Conservation (phyloP, 1,284 basidiomycete genomes). For the Ceratobasidium sp. region DNA sequence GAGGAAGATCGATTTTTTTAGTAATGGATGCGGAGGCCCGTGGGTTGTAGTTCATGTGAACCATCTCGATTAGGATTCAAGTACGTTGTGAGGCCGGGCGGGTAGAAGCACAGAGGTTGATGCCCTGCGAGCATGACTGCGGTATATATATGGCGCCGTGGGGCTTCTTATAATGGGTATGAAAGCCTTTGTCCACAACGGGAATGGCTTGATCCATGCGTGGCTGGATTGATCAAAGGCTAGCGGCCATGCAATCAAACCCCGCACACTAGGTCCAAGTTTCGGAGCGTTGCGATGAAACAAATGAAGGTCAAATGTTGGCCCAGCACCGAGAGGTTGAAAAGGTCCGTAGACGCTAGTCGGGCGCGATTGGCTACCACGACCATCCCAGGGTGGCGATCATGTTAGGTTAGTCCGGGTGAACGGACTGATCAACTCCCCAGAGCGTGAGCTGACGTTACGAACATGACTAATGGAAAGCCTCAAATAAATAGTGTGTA, state of each 20-base stretch:
- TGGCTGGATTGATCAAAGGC: background rate
- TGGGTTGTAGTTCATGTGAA: slow-evolving; percentile 16
- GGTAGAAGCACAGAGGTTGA: background rate
- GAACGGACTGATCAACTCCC: too few relatives aligned
- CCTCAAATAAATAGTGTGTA: too few relatives aligned
- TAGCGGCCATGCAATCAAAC: background rate
- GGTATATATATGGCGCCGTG: background rate
- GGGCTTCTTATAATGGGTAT: background rate
- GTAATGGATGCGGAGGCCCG: background rate
- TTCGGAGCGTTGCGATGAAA: background rate
- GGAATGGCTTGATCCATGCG: background rate
- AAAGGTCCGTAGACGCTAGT: too few relatives aligned
- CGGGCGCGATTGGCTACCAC: too few relatives aligned
- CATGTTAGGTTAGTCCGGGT: too few relatives aligned
- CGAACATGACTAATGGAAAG: too few relatives aligned
- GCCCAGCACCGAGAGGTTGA: too few relatives aligned
- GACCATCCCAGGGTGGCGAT: too few relatives aligned
- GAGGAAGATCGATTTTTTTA: background rate
- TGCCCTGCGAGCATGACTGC: background rate
- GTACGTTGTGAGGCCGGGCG: background rate
- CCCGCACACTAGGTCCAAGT: background rate
- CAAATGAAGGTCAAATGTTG: too few relatives aligned
- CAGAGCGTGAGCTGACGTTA: too few relatives aligned
- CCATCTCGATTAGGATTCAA: background rate
- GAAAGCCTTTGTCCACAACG: background rate